phyloP scores from a whole-genome alignment of 441 rosid species.

The Populus hybrid region DNA sequence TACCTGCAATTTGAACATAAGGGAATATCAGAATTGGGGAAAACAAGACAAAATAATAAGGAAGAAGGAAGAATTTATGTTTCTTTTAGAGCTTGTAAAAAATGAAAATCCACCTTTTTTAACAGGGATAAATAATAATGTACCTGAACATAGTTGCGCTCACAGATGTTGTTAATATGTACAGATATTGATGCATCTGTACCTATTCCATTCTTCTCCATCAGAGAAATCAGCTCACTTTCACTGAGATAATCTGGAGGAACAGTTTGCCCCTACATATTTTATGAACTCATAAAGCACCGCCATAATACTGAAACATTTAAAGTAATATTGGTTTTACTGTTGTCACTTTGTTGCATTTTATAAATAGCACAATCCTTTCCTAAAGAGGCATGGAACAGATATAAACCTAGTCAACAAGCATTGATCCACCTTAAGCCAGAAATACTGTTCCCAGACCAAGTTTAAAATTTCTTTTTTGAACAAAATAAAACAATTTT shows the following conservation, averaged over 20 bases:
- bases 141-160: constrained; percentile 95
- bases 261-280: constrained; percentile 60
- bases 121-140: background rate
- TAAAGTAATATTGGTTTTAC: background rate
- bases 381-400: constrained; percentile 4
- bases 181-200: constrained; percentile 93
- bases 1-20: constrained; percentile 46
- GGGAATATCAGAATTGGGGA: background rate
- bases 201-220: constrained; percentile 96
- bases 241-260: constrained; percentile 90
- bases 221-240: constrained; percentile 89
- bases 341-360: background rate
- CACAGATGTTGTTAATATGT: constrained; percentile 93
- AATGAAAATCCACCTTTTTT: background rate
- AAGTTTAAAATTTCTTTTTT: background rate
- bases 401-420: background rate
- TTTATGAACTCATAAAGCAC: constrained; percentile 22
- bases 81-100: background rate
- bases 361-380: background rate
- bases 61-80: background rate
- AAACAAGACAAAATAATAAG: background rate
- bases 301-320: constrained; percentile 1
- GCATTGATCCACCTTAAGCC: background rate
- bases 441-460: background rate
- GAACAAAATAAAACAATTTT: background rate